Evolutionary conservation across 192 early-diverging fungal genomes (phyloP), one percentile per base, ranked within the genome.

Genomic region (Backusella parvicylindrica): DNA sequence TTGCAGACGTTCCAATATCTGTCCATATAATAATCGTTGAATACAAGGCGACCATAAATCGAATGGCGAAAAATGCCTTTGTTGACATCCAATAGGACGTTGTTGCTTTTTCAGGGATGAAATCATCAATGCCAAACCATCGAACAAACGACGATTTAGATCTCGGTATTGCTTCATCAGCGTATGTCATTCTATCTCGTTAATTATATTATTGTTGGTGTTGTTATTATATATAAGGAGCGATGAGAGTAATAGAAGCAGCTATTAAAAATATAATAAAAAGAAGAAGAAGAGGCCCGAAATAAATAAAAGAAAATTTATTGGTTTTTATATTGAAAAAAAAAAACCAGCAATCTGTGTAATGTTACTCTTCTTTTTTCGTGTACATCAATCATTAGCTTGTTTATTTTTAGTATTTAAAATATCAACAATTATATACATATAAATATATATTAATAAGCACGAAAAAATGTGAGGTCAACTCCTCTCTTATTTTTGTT

Each of bases 51-150:
- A 70, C 23, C n/a, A 68, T 21, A 26, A 76, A 16, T 11, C 75
- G 67, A 64, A 76, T 76, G 2, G 33, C 15, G n/a, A 77, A 64
- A 28, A 81, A 67, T 35, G 70, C 70, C 38, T 50, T 67, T 26
- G 68, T 31, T 7, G 75, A 73, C 9, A 81, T 56, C 43, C 70
- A 81, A 56, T 81, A 30, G 2, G 79, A 81, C 1, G 79, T 81
- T 30, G 77, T 69, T 18, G 79, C 79, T 37, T 69, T 26, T 43
- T 81, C 79, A 30, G 79, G 79, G 23, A 72, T 68, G 40, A 81
- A 81, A 32, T 77, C 71, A 63, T 81, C 79, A 31, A 81, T 38
- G 9, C 71, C 71, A 64, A 81, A 77, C 75, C 74, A 81, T 26
- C 68, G 47, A 30, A 79, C 38, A 21, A 73, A n/a, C 2, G 68